Conservation (phyloP, 2,329 filamentous ascomycete genomes). For the Capronia coronata region DNA sequence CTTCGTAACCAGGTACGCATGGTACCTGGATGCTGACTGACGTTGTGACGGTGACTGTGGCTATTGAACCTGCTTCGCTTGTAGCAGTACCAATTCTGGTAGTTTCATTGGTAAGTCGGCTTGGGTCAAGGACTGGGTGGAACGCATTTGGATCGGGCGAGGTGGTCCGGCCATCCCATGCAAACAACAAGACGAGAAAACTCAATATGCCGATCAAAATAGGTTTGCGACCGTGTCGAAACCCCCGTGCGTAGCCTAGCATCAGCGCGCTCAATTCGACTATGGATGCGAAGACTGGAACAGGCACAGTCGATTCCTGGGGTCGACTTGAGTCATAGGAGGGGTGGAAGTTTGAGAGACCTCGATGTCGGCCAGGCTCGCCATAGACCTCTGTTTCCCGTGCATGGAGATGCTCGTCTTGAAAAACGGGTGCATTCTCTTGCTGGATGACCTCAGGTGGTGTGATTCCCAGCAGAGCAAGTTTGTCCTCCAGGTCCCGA, state of each 20-base stretch:
- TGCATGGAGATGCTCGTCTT: constrained; percentile 4
- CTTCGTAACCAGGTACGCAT: background rate
- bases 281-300: constrained; percentile 5
- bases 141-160: background rate
- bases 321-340: constrained; percentile 11
- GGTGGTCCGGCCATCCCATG: constrained; percentile 13
- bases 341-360: constrained; percentile 27
- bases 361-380: constrained; percentile 8
- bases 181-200: constrained; percentile 39
- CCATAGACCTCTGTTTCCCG: constrained; percentile 25
- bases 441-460: background rate
- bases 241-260: constrained; percentile 48
- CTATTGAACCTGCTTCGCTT: constrained; percentile 7
- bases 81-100: constrained; percentile 19
- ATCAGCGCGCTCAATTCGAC: constrained; percentile 46
- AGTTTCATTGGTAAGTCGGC: constrained; percentile 3
- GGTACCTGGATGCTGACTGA: background rate
- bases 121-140: background rate
- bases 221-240: constrained; percentile 50
- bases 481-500: constrained; percentile 37
- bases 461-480: constrained; percentile 8
- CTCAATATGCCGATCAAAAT: constrained; percentile 45
- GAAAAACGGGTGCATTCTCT: background rate
- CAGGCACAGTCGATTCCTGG: constrained; percentile 1
- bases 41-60: constrained; percentile 11